Base-by-base conservation (phyloP, 805 yeast genomes). In the Teunomyces atbi region DNA sequence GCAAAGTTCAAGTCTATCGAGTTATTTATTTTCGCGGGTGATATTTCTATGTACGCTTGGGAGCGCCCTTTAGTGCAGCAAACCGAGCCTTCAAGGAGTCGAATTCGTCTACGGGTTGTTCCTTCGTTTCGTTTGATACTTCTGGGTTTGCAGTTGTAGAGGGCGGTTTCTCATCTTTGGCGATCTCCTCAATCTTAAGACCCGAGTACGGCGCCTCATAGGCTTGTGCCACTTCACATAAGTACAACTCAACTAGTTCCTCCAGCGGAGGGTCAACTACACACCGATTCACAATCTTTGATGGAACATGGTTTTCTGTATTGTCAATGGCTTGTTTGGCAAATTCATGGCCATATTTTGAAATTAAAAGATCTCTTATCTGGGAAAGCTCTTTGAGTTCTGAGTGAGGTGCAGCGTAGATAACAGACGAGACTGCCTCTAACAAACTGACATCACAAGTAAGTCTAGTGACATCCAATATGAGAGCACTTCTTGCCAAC, bases 191-290 rank as follows among this genome's bases (percentile, higher is more conserved):
- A 33, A 15, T 16, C n/a, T 45, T 44, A 47, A 82, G 61, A 11
- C 81, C 84, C 27, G 88, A 81, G 56, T 81, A 90, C 1, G 89
- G 86, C 0, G 83, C 94, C 18, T 77, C 75, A 58, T 90, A 89
- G 0, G 96, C 86, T 43, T 73, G 73, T 1, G 96, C 96, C 50
- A 89, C 89, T 58, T 89, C 97, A 45, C 77, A 70, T 50, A 90
- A 69, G 57, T 90, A 90, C 48, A 86, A 64, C 12, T 76, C 73
- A 1, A 89, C 94, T 45, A 89, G 71, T 19, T 75, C 81, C 36
- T 72, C 75, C 3, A 76, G 63, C 1, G 96, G 96, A 4, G 94
- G 82, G 44, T 77, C 80, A 3, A 84, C 78, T 13, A 77, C 70
- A 47, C 94, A 83, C 50, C 90, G 68, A 37, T 74, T 74, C 12